A percentile compares a stretch with the other conserved stretches of the same genome.
These are phyloP conservation scores for Solanum boliviense DNA, from an alignment of 257 asterid species.

Conservation along the genomic window DNA sequence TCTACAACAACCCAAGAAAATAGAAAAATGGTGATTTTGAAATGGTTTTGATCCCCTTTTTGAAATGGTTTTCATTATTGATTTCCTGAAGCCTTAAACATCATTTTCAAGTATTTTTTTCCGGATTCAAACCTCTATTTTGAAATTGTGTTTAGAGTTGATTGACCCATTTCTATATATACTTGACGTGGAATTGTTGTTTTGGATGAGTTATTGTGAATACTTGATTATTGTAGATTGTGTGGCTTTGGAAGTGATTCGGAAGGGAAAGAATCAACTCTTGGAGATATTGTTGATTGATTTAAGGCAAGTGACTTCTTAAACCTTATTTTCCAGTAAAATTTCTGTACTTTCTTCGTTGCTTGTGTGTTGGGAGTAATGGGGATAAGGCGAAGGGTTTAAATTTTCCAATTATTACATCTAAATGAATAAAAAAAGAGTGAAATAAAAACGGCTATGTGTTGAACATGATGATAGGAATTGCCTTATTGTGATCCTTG, in stretches of 20 bases:
- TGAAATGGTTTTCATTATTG: too few relatives aligned
- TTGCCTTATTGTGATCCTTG: background rate
- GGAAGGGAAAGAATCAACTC: background rate
- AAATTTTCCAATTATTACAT: too few relatives aligned
- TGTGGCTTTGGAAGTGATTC: background rate
- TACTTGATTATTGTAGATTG: background rate
- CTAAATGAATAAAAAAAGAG: background rate
- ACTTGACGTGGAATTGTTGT: background rate
- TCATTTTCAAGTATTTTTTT: background rate
- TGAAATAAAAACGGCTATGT: background rate
- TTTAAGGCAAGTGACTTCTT: background rate
- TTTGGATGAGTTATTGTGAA: background rate
- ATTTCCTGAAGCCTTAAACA: background rate
- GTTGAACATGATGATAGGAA: background rate
- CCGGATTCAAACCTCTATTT: background rate
- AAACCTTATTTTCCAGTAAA: background rate
- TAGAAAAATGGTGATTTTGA: background rate
- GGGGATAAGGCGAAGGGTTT: background rate
- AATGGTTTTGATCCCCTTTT: background rate
- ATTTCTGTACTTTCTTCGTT: background rate
- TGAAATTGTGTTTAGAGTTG: too few relatives aligned
- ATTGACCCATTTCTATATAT: background rate
- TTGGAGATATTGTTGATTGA: background rate
- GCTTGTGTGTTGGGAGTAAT: background rate
- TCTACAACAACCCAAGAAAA: background rate